Evolutionary conservation across 495 filamentous ascomycete species (phyloP).

Genomic region (Penicillium parvum): DNA sequence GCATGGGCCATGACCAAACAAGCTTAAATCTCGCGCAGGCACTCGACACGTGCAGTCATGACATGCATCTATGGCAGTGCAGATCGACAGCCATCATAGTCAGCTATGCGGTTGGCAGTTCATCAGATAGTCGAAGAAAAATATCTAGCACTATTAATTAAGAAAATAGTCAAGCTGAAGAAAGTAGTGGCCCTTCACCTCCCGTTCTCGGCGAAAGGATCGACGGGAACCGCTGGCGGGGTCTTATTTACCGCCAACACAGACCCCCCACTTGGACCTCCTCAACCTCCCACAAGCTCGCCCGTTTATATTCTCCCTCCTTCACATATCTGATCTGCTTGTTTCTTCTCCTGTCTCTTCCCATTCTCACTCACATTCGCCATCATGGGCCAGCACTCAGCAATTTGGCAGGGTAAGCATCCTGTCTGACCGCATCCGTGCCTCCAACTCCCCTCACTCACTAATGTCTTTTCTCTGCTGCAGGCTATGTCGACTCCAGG

Average conservation of each 20-base stretch:
- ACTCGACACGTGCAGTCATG: constrained; percentile 1
- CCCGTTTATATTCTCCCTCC: neutral
- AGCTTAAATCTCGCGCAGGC: neutral
- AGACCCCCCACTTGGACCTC: constrained; percentile 25
- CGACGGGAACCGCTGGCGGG: constrained; percentile 19
- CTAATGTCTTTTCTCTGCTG: constrained; percentile 15
- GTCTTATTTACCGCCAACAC: constrained; percentile 31
- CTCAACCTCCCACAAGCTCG: constrained; percentile 24
- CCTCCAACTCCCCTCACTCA: constrained; percentile 9
- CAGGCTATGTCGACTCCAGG: constrained; percentile 68
- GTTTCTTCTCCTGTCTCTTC: constrained; percentile 14
- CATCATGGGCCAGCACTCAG: constrained; percentile 40
- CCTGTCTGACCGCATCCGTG: constrained; percentile 4
- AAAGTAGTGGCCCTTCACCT: neutral
- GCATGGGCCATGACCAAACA: neutral
- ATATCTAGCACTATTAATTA: no score
- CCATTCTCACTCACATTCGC: constrained; percentile 8
- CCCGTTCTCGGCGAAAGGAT: constrained; percentile 10
- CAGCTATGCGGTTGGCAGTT: no score
- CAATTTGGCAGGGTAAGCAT: constrained; percentile 55
- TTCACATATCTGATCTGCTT: no score
- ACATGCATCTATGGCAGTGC: neutral
- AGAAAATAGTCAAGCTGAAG: neutral
- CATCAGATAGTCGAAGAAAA: no score
- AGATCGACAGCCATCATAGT: neutral